Base-by-base conservation (phyloP, 768 basidiomycete genomes). In the Psilocybe cubensis region DNA sequence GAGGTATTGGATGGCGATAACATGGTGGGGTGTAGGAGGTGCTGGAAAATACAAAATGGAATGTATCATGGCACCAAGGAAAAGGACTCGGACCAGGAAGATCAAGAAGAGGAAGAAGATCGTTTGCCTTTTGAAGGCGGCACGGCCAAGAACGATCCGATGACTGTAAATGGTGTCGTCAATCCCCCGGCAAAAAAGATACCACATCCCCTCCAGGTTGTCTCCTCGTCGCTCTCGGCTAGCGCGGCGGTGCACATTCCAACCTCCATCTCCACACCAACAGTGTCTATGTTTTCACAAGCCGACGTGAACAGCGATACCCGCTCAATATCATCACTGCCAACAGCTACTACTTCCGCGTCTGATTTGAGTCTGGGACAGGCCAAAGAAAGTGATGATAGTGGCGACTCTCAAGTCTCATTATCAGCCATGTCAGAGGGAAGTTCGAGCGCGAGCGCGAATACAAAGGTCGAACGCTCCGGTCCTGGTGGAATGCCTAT, bases 1-100 rank as follows among this genome's bases (percentile, higher is more conserved):
- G 96, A 98, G 65, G 83, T 92, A 6, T 75, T 98, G 29, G 92
- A 97, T 63, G 94, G 93, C 0, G 96, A 97, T 64, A 97, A 98
- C 64, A 89, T 88, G 76, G 95, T 97, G 52, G 94, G 94, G 0
- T 98, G 96, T 70, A 82, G 89, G 61, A 82, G 89, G 50, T 98
- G 96, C 74, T 98, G 96, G 96, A 95, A 94, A 78, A 87, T 94
- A 31, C 86, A 84, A 54, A 85, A 94, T 66, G 89, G 90, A 17
- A 70, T 80, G 55, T 56, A 58, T 43, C 65, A 58, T 52, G 51
- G 57, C 59, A 66, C 45, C 64, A 73, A 62, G 66, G 70, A 46
- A 47, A 73, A 77, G 40, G 71, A 75, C 49, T 67, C 73, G 28
- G 69, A 70, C 47, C 59, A 71, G 27, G 66, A 76, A 27, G 68